These are phyloP conservation scores for Poa annua DNA, from an alignment of 176 grass and related monocot genomes.

Conservation along the genomic window DNA sequence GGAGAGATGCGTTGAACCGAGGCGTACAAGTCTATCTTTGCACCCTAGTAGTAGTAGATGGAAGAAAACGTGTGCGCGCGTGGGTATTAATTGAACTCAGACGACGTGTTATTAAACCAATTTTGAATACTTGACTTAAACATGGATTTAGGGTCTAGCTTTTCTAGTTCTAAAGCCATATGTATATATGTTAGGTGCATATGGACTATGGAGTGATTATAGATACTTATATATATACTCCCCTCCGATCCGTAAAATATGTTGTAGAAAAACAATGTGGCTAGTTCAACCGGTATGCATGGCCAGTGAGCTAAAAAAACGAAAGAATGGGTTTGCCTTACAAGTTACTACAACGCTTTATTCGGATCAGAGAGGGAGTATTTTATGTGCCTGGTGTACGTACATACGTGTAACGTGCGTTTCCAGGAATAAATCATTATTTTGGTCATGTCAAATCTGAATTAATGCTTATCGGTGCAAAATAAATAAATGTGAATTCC, in stretches of 20 bases:
- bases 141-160: neutral
- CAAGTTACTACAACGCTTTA: too few species aligned
- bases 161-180: too few species aligned
- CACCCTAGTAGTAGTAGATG: neutral
- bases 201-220: too few species aligned
- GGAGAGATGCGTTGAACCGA: constrained; percentile 27
- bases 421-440: neutral
- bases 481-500: neutral
- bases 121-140: neutral
- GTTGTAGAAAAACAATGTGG: too few species aligned
- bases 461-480: neutral
- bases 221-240: too few species aligned
- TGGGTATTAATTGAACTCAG: neutral
- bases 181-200: too few species aligned
- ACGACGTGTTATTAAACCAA: neutral
- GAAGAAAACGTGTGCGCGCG: neutral
- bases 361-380: too few species aligned
- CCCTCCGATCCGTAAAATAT: too few species aligned
- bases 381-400: neutral
- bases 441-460: neutral
- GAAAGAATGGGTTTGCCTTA: too few species aligned
- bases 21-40: constrained; percentile 6
- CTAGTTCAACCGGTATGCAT: too few species aligned
- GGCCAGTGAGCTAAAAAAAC: too few species aligned
- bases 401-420: neutral